Conservation (phyloP, 2,329 filamentous ascomycete species). For the Lojkania enalia region DNA sequence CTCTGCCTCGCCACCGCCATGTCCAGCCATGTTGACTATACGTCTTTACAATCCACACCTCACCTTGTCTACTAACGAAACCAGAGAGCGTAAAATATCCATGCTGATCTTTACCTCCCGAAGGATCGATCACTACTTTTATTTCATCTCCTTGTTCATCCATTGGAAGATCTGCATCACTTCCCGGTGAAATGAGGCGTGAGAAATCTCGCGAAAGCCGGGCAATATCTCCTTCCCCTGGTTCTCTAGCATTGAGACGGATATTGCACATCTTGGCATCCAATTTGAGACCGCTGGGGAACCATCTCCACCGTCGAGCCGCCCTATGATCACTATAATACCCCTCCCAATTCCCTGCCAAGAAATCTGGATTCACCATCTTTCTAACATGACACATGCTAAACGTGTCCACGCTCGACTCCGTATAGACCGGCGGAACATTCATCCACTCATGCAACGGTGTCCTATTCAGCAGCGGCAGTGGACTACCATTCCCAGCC, state of each 20-base stretch:
- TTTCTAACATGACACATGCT: conserved; percentile 17
- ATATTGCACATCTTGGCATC: neutral
- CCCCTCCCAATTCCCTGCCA: conserved; percentile 24
- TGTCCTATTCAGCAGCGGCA: conserved; percentile 19
- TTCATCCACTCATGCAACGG: conserved; percentile 19
- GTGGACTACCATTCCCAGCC: neutral
- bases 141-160: neutral
- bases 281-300: neutral
- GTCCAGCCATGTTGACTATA: conserved; percentile 18
- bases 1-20: conserved; percentile 21
- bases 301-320: neutral
- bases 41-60: conserved; percentile 18
- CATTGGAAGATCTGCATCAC: neutral
- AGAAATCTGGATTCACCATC: conserved; percentile 21
- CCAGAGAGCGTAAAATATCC: conserved; percentile 23
- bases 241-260: conserved; percentile 1
- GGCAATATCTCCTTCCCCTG: too few species aligned
- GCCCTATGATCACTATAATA: conserved; percentile 22
- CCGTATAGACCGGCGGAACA: conserved; percentile 15
- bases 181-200: neutral
- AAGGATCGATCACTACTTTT: neutral
- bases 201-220: too few species aligned
- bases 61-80: conserved; percentile 17
- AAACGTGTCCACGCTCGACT: conserved; percentile 10
- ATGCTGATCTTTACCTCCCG: conserved; percentile 14